A percentile compares a stretch with the other conserved stretches of the same genome.
These are phyloP conservation scores for Pulveroboletus sp. DNA, from an alignment of 768 basidiomycete species.

Conservation along the genomic window DNA sequence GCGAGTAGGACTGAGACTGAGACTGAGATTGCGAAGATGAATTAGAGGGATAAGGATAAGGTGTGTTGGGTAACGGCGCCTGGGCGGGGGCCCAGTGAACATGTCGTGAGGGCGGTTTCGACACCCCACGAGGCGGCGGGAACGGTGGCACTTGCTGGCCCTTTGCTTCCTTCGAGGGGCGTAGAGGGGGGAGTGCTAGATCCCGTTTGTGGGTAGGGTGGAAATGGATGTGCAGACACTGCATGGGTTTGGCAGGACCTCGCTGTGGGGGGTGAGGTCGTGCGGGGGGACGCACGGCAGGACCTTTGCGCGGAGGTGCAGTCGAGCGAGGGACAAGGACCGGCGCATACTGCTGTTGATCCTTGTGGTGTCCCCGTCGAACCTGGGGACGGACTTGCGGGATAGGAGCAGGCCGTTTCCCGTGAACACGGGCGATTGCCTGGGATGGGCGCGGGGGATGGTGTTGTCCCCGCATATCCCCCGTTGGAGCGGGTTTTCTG, in stretches of 20 bases:
- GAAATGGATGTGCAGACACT: slow-evolving; percentile 26
- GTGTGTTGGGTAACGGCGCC: slow-evolving; percentile 20
- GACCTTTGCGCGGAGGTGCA: slow-evolving; percentile 13
- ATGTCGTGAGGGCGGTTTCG: slow-evolving; percentile 17
- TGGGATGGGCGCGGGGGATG: slow-evolving; percentile 14
- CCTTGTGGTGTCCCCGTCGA: slow-evolving; percentile 19
- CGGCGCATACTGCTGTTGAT: slow-evolving; percentile 7
- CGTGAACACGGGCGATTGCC: slow-evolving; percentile 15
- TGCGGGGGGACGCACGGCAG: slow-evolving; percentile 9
- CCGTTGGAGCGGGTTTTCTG: slow-evolving; percentile 12
- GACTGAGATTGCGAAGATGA: slow-evolving; percentile 10
- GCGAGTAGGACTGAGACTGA: slow-evolving; percentile 2
- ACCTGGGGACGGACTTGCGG: slow-evolving; percentile 16
- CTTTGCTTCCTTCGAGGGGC: slow-evolving; percentile 3
- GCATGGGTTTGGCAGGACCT: slow-evolving; percentile 11
- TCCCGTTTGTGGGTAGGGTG: slow-evolving; percentile 25
- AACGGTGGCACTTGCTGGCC: slow-evolving; percentile 15
- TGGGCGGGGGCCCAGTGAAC: slow-evolving; percentile 31
- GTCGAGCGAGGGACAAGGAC: slow-evolving; percentile 11
- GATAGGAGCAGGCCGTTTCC: slow-evolving; percentile 16
- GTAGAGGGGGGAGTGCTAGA: slow-evolving; percentile 4
- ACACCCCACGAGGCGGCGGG: slow-evolving; percentile 21
- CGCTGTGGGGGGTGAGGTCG: slow-evolving; percentile 14
- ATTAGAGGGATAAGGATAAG: slow-evolving; percentile 27
- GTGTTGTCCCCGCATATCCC: slow-evolving; percentile 15